These are phyloP conservation scores for Martiniozyma asiatica DNA, from an alignment of 1,139 yeast species.

Conservation along the genomic window DNA sequence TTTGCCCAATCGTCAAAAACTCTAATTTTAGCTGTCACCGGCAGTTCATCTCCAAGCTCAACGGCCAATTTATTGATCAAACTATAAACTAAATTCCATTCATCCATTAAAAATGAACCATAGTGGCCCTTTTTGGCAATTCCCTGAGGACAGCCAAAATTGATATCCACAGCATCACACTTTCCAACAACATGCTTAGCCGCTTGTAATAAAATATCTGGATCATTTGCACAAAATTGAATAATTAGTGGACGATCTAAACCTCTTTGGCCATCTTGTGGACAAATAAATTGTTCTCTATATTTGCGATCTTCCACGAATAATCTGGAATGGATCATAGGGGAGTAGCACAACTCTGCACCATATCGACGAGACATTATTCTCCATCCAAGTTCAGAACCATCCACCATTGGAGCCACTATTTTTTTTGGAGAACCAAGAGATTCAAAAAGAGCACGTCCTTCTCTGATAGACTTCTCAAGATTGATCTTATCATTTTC, in stretches of 20 bases:
- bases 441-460: slow-evolving; percentile 58
- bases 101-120: slow-evolving; percentile 95
- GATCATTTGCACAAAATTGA: slow-evolving; percentile 94
- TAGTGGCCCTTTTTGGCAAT: slow-evolving; percentile 91
- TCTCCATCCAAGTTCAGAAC: slow-evolving; percentile 93
- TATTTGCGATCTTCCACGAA: slow-evolving; percentile 81
- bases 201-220: slow-evolving; percentile 69
- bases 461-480: slow-evolving; percentile 23
- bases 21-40: slow-evolving; percentile 93
- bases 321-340: slow-evolving; percentile 89
- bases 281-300: slow-evolving; percentile 64
- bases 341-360: slow-evolving; percentile 89
- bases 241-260: slow-evolving; percentile 77
- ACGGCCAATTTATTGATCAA: slow-evolving; percentile 64
- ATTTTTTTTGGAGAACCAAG: slow-evolving; percentile 71
- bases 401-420: slow-evolving; percentile 99
- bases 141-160: slow-evolving; percentile 96
- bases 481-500: slow-evolving; percentile 13
- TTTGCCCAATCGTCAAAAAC: slow-evolving; percentile 79
- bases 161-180: slow-evolving; percentile 93
- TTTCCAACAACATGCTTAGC: slow-evolving; percentile 68
- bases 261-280: slow-evolving; percentile 56
- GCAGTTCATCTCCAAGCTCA: slow-evolving; percentile 47
- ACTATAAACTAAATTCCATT: slow-evolving; percentile 73
- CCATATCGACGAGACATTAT: slow-evolving; percentile 78